Percentiles rank a stretch among this genome's conserved stretches.
These are phyloP conservation scores for Phoma sp. DNA, from an alignment of 2,329 filamentous ascomycete species.

Conservation along the genomic window DNA sequence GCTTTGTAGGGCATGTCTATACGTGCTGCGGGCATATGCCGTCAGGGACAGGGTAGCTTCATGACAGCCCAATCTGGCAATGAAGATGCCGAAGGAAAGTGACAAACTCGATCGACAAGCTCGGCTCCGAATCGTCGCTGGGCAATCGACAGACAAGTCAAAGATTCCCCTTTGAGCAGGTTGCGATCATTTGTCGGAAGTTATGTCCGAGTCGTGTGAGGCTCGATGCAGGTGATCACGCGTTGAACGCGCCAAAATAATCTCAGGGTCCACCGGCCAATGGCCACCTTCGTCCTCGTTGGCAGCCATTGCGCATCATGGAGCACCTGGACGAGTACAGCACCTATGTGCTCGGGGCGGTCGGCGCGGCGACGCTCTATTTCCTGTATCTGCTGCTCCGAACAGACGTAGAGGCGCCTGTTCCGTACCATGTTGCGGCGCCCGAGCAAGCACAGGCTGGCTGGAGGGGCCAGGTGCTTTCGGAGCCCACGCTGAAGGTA, in stretches of 20 bases:
- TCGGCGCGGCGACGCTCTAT: slow-evolving; percentile 31
- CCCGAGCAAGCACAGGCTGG: slow-evolving; percentile 66
- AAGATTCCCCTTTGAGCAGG: slow-evolving; percentile 11
- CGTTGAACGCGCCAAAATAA: slow-evolving; percentile 19
- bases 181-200: neutral
- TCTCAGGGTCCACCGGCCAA: slow-evolving; percentile 19
- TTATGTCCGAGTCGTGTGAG: neutral
- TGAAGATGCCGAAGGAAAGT: too few species aligned
- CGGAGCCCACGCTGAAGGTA: slow-evolving; percentile 68
- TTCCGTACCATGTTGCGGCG: slow-evolving; percentile 66
- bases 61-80: too few species aligned
- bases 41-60: too few species aligned
- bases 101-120: too few species aligned
- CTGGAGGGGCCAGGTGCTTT: slow-evolving; percentile 64
- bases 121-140: slow-evolving; percentile 1
- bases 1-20: too few species aligned
- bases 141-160: neutral
- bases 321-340: slow-evolving; percentile 37
- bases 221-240: slow-evolving; percentile 25
- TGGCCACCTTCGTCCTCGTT: neutral
- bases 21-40: too few species aligned
- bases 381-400: slow-evolving; percentile 37
- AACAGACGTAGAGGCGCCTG: slow-evolving; percentile 51
- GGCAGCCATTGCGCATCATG: slow-evolving; percentile 29
- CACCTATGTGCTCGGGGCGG: slow-evolving; percentile 26